phyloP scores from a whole-genome alignment of 2,329 filamentous ascomycete species.

The Penicillium sp. region DNA sequence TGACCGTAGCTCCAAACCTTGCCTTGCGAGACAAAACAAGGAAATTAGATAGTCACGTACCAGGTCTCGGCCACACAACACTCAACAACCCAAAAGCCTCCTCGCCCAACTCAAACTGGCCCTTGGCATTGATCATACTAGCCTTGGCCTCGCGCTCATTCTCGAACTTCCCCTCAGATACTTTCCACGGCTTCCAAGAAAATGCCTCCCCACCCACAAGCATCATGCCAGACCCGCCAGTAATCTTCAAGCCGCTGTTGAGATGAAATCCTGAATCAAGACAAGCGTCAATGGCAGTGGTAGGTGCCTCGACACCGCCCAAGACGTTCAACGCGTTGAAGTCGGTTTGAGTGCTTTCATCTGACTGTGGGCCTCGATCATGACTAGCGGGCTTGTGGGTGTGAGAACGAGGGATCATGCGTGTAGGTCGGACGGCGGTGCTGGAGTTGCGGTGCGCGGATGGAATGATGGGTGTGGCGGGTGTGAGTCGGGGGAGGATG shows the following conservation, averaged over 20 bases:
- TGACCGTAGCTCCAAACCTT: neutral
- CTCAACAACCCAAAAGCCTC: constrained; percentile 74
- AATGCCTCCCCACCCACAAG: constrained; percentile 87
- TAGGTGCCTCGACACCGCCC: constrained; percentile 70
- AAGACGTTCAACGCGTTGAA: constrained; percentile 78
- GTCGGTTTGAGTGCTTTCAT: constrained; percentile 67
- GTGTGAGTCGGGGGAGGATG: constrained; percentile 8
- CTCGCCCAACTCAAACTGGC: constrained; percentile 74
- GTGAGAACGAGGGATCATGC: constrained; percentile 34
- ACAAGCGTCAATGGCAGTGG: constrained; percentile 81
- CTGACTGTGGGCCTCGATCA: constrained; percentile 62
- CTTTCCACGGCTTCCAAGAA: constrained; percentile 79
- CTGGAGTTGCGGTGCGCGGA: constrained; percentile 25
- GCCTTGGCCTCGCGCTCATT: constrained; percentile 32
- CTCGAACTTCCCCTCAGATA: constrained; percentile 33
- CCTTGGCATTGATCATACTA: constrained; percentile 68
- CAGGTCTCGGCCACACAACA: constrained; percentile 83
- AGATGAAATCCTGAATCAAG: constrained; percentile 81
- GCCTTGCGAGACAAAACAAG: neutral
- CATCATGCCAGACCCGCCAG: constrained; percentile 69
- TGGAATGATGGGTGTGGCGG: constrained; percentile 2
- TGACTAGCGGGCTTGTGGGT: constrained; percentile 43
- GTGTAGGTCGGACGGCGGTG: constrained; percentile 27
- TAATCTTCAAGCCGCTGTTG: constrained; percentile 73
- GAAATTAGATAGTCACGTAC: constrained; percentile 51